Evolutionary conservation across 2,329 filamentous ascomycete species (phyloP).

Genomic region (Cytospora mali): DNA sequence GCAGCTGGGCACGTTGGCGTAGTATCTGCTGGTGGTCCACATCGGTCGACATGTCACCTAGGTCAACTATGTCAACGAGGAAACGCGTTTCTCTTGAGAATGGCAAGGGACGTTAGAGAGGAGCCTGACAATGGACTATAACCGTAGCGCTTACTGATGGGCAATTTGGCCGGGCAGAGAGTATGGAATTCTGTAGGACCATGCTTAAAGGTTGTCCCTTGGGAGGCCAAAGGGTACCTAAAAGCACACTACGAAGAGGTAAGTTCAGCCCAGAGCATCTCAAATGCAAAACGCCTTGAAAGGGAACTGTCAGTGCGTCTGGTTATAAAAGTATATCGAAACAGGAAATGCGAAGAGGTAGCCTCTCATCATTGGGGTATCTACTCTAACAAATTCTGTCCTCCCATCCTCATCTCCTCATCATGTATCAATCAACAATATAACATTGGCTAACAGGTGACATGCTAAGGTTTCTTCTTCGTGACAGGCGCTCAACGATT

Average conservation of each 20-base stretch:
- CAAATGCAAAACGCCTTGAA: not conserved
- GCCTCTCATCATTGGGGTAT: conserved; percentile 20
- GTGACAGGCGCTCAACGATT: not conserved
- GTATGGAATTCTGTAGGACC: no score
- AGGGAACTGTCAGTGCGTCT: not conserved
- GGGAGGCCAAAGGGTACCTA: not conserved
- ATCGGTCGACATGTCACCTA: no score
- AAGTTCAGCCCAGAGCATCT: not conserved
- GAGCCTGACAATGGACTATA: no score
- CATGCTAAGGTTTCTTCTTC: not conserved
- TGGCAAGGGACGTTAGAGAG: no score
- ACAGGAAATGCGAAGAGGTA: not conserved
- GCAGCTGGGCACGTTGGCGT: no score
- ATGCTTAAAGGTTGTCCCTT: not conserved
- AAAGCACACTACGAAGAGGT: not conserved
- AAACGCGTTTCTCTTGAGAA: no score
- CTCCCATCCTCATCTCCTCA: conserved; percentile 2
- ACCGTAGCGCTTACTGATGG: no score
- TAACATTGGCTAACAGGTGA: not conserved
- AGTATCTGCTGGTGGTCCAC: no score
- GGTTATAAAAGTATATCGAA: not conserved
- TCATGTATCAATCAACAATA: not conserved
- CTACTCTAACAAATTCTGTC: conserved; percentile 16
- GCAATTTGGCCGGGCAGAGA: no score
- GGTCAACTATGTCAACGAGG: no score